These are phyloP conservation scores for Paxillus ammoniavirescens DNA, from an alignment of 768 basidiomycete genomes.

Conservation along the genomic window DNA sequence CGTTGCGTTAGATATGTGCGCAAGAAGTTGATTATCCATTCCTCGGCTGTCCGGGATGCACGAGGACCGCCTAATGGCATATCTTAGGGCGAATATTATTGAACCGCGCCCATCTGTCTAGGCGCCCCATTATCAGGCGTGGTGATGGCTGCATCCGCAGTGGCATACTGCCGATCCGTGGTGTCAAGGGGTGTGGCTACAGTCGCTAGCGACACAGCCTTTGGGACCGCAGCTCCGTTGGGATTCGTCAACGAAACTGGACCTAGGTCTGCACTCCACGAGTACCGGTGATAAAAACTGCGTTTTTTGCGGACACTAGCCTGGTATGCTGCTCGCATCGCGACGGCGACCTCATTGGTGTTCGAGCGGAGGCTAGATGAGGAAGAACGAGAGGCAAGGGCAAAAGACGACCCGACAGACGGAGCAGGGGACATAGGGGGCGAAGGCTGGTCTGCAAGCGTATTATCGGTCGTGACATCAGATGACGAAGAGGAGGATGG, in stretches of 20 bases:
- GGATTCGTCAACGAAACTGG: constrained; percentile 24
- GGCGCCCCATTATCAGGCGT: neutral
- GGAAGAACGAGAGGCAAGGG: constrained; percentile 25
- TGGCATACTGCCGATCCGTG: neutral
- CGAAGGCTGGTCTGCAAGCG: constrained; percentile 19
- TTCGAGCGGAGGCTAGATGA: constrained; percentile 27
- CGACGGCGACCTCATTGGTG: constrained; percentile 20
- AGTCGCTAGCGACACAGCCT: constrained; percentile 4
- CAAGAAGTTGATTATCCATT: neutral
- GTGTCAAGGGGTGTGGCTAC: constrained; percentile 9
- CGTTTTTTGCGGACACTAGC: constrained; percentile 33
- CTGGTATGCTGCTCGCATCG: constrained; percentile 33
- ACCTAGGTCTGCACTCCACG: constrained; percentile 28
- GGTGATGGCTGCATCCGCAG: neutral
- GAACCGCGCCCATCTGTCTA: constrained; percentile 11
- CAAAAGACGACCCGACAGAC: constrained; percentile 25
- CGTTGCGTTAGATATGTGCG: neutral
- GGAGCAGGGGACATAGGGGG: constrained; percentile 29
- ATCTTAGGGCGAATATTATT: constrained; percentile 7
- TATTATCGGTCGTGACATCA: constrained; percentile 24
- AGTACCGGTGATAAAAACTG: constrained; percentile 29
- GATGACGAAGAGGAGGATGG: constrained; percentile 30
- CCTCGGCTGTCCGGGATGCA: neutral
- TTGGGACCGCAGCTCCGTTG: constrained; percentile 14
- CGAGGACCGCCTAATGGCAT: neutral